Evolutionary conservation across 371 early-diverging fungal genomes (phyloP).

Genomic region (Circinella umbellata): DNA sequence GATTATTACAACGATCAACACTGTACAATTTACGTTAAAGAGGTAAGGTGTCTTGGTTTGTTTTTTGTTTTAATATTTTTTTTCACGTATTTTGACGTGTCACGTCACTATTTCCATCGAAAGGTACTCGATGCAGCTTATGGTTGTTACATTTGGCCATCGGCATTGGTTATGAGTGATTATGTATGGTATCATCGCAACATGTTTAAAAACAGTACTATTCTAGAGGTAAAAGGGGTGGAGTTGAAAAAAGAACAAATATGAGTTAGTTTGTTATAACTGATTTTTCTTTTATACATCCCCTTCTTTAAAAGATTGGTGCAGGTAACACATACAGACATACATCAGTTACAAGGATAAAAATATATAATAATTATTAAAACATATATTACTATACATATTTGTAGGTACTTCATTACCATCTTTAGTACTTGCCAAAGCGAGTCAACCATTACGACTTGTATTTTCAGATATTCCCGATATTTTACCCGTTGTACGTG

Average conservation of each 20-base stretch:
- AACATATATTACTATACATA: background rate
- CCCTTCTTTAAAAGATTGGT: slow-evolving; percentile 1
- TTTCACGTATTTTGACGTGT: background rate
- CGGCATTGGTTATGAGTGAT: slow-evolving; percentile 55
- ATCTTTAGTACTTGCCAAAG: slow-evolving; percentile 49
- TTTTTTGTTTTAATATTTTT: background rate
- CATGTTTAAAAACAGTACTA: slow-evolving; percentile 24
- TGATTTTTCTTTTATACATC: background rate
- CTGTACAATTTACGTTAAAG: slow-evolving; percentile 13
- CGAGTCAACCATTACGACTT: slow-evolving; percentile 14
- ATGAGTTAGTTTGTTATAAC: background rate
- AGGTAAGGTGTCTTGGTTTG: slow-evolving; percentile 1
- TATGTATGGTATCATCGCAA: slow-evolving; percentile 44
- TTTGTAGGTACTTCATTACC: slow-evolving; percentile 55
- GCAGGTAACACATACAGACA: background rate
- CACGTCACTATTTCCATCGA: background rate
- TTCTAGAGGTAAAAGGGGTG: slow-evolving; percentile 35
- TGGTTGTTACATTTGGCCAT: slow-evolving; percentile 66
- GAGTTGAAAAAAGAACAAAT: background rate
- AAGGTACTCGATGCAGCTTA: slow-evolving; percentile 58
- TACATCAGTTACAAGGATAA: too few species aligned
- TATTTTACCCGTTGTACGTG: slow-evolving; percentile 45
- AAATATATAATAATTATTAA: background rate
- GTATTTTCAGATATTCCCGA: slow-evolving; percentile 49
- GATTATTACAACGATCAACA: slow-evolving; percentile 2